Base-by-base conservation (phyloP, 768 basidiomycete species). In the Mycena venus region DNA sequence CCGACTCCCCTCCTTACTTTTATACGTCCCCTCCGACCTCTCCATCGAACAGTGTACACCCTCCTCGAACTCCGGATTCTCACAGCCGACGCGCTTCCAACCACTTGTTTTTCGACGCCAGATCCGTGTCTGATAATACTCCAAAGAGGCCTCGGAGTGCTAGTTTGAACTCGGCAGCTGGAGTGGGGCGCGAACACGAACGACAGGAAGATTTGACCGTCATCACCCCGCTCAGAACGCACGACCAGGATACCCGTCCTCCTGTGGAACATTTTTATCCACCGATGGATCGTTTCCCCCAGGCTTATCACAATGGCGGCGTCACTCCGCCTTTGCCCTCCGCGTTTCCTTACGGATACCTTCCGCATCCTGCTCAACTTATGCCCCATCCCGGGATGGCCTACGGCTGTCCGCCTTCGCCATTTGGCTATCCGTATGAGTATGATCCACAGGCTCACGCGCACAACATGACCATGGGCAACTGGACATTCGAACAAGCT, bases 51-150 rank as follows among this genome's bases (percentile, higher is more conserved):
- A 53, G 66, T 40, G 53, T 60, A 64, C 65, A 23, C 31, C 64
- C 25, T 1, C 42, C 44, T 29, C 73, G 75, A 68, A 49, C 78
- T 47, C 79, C 81, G 19, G 79, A 78, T 32, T 75, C 80, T n/a
- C 78, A 81, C 34, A 77, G 81, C 47, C 81, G 84, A 51, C 84
- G 81, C 42, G 80, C 78, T 53, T 83, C 83, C 58, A 86, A 85
- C 72, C 82, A 84, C 64, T 74, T 85, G 19, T 78, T 84, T 65
- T 87, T 86, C 74, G 87, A 85, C 81, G 81, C 84, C 49, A 80
- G 79, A 75, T 17, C 70, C 70, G 66, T 56, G 59, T 69, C 70
- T 9, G 65, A 67, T 53, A 62, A 56, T 25, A 63, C 51, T 51
- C 47, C 70, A 14, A 66, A 68, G 38, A 70, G 78, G 53, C 62